phyloP scores from a whole-genome alignment of 2,329 filamentous ascomycete species.

The Pestalotiopsis sp. region DNA sequence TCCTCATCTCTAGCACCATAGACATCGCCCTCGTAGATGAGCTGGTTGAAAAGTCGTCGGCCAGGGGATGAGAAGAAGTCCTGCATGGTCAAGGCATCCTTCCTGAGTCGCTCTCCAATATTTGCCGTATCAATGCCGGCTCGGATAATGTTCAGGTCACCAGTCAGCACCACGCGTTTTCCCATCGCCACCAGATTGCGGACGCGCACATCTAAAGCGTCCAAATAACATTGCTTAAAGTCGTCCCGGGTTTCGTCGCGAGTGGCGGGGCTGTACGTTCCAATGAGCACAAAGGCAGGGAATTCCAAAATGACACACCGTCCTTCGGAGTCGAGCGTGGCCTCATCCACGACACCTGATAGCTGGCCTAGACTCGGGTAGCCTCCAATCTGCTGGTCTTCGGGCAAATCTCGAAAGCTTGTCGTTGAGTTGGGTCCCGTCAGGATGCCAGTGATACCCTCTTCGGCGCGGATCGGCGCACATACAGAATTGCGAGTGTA shows the following conservation, averaged over 20 bases:
- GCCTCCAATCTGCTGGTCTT: conserved; percentile 79
- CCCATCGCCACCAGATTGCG: conserved; percentile 80
- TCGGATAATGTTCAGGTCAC: conserved; percentile 81
- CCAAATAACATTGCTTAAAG: conserved; percentile 80
- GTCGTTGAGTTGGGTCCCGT: conserved; percentile 70
- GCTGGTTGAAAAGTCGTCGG: conserved; percentile 80
- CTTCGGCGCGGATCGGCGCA: conserved; percentile 85
- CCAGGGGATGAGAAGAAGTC: conserved; percentile 75
- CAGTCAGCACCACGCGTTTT: conserved; percentile 82
- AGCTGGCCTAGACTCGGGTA: conserved; percentile 77
- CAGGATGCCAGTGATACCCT: conserved; percentile 86
- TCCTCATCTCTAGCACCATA: conserved; percentile 67
- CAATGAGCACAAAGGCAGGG: conserved; percentile 89
- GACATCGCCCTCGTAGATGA: conserved; percentile 75
- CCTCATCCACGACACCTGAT: conserved; percentile 63
- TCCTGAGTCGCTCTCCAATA: conserved; percentile 69
- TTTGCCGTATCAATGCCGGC: conserved; percentile 76
- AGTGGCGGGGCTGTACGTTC: conserved; percentile 89
- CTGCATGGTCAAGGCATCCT: conserved; percentile 66
- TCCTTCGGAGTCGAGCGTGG: conserved; percentile 83
- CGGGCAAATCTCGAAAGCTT: conserved; percentile 74
- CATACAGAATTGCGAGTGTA: conserved; percentile 90
- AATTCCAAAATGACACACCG: conserved; percentile 92
- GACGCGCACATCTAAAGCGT: conserved; percentile 78
- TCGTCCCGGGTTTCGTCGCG: conserved; percentile 81